A percentile compares a stretch with the other conserved stretches of the same genome.
These are phyloP conservation scores for Alternaria conjuncta DNA, from an alignment of 2,329 filamentous ascomycete genomes.

Conservation along the genomic window DNA sequence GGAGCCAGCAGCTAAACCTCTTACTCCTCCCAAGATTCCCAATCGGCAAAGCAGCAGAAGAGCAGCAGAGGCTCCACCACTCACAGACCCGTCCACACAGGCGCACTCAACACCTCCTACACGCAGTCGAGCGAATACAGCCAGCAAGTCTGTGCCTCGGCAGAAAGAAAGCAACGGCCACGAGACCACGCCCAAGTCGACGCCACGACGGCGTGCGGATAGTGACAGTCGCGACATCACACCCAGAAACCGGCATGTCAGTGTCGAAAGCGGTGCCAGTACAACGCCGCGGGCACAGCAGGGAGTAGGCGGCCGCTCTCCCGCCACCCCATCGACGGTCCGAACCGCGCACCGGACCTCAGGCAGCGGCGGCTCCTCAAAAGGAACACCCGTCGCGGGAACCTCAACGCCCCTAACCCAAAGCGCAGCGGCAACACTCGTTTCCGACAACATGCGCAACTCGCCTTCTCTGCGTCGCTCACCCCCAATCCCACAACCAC, in stretches of 20 bases:
- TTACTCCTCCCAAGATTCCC: slow-evolving; percentile 16
- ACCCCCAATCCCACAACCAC: slow-evolving; percentile 26
- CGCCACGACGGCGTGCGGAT: slow-evolving; percentile 30
- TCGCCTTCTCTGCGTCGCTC: slow-evolving; percentile 41
- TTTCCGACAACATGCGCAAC: slow-evolving; percentile 33
- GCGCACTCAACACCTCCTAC: slow-evolving; percentile 22
- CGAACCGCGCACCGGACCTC: slow-evolving; percentile 35
- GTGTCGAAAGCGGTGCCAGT: slow-evolving; percentile 40
- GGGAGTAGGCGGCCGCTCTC: slow-evolving; percentile 37
- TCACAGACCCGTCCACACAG: slow-evolving; percentile 27
- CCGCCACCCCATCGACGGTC: slow-evolving; percentile 42
- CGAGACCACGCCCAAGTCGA: slow-evolving; percentile 35
- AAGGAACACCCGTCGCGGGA: slow-evolving; percentile 31
- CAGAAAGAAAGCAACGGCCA: slow-evolving; percentile 30
- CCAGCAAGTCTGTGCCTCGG: slow-evolving; percentile 29
- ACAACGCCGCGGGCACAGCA: slow-evolving; percentile 43
- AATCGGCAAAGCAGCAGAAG: slow-evolving; percentile 32
- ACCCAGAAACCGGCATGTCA: slow-evolving; percentile 38
- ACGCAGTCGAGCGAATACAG: slow-evolving; percentile 40
- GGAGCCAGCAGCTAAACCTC: slow-evolving; percentile 11
- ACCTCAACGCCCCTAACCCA: slow-evolving; percentile 36
- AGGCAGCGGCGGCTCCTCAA: slow-evolving; percentile 38
- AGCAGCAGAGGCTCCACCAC: slow-evolving; percentile 35
- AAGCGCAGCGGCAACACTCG: slow-evolving; percentile 38
- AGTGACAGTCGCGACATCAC: slow-evolving; percentile 43